Percentiles rank a stretch among this genome's conserved stretches.
Conservation (phyloP, 768 basidiomycete genomes). For the Sarcodon aspratus region DNA sequence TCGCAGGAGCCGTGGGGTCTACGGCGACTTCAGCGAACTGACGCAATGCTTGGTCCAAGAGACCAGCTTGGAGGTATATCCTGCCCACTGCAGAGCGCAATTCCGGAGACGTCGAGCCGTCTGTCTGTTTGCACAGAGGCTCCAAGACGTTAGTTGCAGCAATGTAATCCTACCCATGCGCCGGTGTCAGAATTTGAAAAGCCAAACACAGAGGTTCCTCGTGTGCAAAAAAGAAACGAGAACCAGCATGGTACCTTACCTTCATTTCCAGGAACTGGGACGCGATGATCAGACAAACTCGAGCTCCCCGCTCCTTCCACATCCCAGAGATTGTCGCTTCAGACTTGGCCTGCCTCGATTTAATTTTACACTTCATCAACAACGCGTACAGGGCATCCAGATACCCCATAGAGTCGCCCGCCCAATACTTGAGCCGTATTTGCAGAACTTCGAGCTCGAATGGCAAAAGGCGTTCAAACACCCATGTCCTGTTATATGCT, state of each 20-base stretch:
- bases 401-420: conserved; percentile 71
- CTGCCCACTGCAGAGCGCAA: conserved; percentile 63
- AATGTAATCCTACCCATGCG: conserved; percentile 41
- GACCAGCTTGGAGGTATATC: conserved; percentile 65
- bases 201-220: background rate
- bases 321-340: conserved; percentile 25
- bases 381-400: conserved; percentile 62
- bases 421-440: conserved; percentile 70
- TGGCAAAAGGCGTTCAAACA: conserved; percentile 47
- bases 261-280: conserved; percentile 82
- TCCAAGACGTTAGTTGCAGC: conserved; percentile 60
- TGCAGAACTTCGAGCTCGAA: conserved; percentile 58
- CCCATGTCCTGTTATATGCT: conserved; percentile 32
- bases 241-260: conserved; percentile 24
- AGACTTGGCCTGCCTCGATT: conserved; percentile 26
- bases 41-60: conserved; percentile 43
- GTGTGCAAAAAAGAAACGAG: background rate
- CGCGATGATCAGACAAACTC: conserved; percentile 69
- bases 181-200: background rate
- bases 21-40: conserved; percentile 31
- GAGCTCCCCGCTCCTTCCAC: conserved; percentile 76
- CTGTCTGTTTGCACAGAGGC: conserved; percentile 38
- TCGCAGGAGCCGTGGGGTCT: background rate
- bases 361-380: conserved; percentile 46
- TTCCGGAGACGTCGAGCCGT: conserved; percentile 31